Conservation (phyloP, 495 filamentous ascomycete genomes). For the Elasticomyces elasticus region DNA sequence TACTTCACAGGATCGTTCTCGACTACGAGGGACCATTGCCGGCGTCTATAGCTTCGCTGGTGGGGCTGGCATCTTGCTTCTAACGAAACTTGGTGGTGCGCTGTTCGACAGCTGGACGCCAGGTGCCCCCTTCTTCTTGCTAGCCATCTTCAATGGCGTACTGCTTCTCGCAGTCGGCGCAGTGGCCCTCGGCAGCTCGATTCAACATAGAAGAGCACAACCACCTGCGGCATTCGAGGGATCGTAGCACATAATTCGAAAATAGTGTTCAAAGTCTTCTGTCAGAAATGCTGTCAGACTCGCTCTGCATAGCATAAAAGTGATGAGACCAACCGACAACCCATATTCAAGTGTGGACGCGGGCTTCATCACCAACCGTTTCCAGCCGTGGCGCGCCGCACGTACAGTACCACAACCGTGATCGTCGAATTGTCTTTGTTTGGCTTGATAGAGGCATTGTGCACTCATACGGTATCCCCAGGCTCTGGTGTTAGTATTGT, state of each 20-base stretch:
- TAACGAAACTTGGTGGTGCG: constrained; percentile 86
- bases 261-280: too few species aligned
- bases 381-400: too few species aligned
- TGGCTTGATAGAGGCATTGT: too few species aligned
- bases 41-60: constrained; percentile 87
- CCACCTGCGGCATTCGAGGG: neutral
- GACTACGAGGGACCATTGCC: constrained; percentile 85
- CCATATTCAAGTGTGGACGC: too few species aligned
- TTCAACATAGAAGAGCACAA: neutral
- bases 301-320: too few species aligned
- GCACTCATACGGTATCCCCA: too few species aligned
- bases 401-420: too few species aligned
- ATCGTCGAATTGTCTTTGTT: too few species aligned
- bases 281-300: too few species aligned
- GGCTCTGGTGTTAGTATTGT: too few species aligned
- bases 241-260: neutral
- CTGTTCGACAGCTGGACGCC: constrained; percentile 62
- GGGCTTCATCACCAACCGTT: too few species aligned
- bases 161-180: constrained; percentile 49
- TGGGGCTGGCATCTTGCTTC: constrained; percentile 77
- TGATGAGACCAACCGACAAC: too few species aligned
- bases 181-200: constrained; percentile 2
- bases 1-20: constrained; percentile 23
- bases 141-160: constrained; percentile 75
- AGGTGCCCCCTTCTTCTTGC: constrained; percentile 81